Conservation (phyloP, 2,329 filamentous ascomycete genomes). For the Plenodomus tracheiphilus region DNA sequence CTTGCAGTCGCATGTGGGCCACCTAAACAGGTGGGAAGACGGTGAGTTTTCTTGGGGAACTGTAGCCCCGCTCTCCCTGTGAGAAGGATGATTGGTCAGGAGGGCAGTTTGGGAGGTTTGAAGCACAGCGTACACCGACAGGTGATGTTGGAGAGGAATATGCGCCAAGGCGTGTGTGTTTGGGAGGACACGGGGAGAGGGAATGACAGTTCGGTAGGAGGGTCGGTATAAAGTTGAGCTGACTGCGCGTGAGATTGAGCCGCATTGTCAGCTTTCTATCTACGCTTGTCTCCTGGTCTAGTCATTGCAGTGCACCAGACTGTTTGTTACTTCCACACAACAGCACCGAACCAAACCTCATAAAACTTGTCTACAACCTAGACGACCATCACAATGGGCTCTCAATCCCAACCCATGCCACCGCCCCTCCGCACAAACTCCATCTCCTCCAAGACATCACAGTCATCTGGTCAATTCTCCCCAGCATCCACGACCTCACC, state of each 20-base stretch:
- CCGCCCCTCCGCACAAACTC: conserved; percentile 38
- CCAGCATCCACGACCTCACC: conserved; percentile 28
- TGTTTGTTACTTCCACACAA: not conserved
- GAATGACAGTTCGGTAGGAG: conserved; percentile 7
- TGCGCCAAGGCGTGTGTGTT: conserved; percentile 28
- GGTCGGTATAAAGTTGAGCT: conserved; percentile 20
- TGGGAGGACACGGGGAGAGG: conserved; percentile 11
- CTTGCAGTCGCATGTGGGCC: conserved; percentile 29
- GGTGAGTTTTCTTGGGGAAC: conserved; percentile 33
- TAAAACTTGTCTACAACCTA: no score
- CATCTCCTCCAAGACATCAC: conserved; percentile 28
- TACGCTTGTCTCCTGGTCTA: not conserved
- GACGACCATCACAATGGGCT: conserved; percentile 20
- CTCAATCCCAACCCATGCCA: conserved; percentile 31
- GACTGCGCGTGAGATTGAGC: conserved; percentile 24
- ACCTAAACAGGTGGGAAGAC: conserved; percentile 30
- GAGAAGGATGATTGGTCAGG: conserved; percentile 21
- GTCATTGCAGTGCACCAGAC: not conserved
- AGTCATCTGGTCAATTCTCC: conserved; percentile 26
- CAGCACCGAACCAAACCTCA: not conserved
- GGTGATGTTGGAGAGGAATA: conserved; percentile 19
- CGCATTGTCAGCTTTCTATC: conserved; percentile 20
- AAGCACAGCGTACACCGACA: conserved; percentile 23
- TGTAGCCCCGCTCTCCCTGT: conserved; percentile 11
- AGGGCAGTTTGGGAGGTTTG: not conserved